phyloP scores from a whole-genome alignment of 768 basidiomycete genomes.

The Boletus rex-veris region DNA sequence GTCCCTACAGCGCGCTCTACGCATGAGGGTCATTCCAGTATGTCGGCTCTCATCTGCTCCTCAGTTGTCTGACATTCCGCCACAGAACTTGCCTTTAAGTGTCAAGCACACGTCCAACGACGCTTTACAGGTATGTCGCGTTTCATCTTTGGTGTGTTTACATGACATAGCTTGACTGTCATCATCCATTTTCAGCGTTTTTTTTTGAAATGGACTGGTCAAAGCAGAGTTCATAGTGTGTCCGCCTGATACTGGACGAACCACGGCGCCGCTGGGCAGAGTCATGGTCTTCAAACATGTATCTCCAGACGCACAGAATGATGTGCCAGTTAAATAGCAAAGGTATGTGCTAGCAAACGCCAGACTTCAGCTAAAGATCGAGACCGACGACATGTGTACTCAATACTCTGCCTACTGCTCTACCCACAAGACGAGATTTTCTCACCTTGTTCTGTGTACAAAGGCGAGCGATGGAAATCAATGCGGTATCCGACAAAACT shows the following conservation, averaged over 20 bases:
- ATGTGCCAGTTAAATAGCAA: slow-evolving; percentile 13
- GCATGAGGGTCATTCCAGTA: slow-evolving; percentile 9
- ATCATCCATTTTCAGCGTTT: not conserved
- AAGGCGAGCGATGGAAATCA: not conserved
- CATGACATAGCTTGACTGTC: not conserved
- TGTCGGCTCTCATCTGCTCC: not conserved
- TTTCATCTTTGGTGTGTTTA: slow-evolving; percentile 2
- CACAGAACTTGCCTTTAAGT: slow-evolving; percentile 19
- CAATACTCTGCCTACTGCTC: slow-evolving; percentile 5
- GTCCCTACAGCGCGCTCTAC: not conserved
- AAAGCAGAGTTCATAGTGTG: slow-evolving; percentile 4
- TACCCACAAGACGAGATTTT: slow-evolving; percentile 1
- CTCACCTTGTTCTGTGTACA: not conserved
- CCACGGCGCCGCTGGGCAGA: slow-evolving; percentile 8
- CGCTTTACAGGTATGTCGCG: slow-evolving; percentile 4
- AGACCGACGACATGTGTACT: slow-evolving; percentile 18
- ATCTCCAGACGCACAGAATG: slow-evolving; percentile 2
- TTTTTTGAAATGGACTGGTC: not conserved
- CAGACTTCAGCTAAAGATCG: slow-evolving; percentile 7
- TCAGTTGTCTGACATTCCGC: slow-evolving; percentile 8
- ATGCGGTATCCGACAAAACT: not conserved
- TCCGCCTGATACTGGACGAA: slow-evolving; percentile 2
- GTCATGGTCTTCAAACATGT: not conserved
- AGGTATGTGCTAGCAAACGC: slow-evolving; percentile 11
- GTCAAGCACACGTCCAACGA: not conserved